Evolutionary conservation across 257 asterid species (phyloP).

Genomic region (Scutellaria barbata): DNA sequence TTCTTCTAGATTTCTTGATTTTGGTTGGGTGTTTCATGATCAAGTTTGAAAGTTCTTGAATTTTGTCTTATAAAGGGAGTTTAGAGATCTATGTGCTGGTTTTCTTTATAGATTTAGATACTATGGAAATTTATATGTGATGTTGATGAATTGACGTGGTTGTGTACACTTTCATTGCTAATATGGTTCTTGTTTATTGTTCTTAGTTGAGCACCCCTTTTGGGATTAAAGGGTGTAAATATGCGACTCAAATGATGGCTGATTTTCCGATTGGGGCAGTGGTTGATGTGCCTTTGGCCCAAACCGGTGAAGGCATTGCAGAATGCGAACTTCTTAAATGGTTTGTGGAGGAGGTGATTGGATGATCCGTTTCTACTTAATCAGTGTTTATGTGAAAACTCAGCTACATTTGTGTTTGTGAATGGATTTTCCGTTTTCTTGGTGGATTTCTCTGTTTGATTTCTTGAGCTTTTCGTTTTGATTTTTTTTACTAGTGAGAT

Average conservation of each 20-base stretch:
- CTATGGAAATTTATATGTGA: background rate
- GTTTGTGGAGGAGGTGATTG: constrained; percentile 91
- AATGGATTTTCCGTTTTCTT: constrained; percentile 7
- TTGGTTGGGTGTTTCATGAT: background rate
- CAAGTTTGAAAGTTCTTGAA: too few species aligned
- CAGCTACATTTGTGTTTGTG: background rate
- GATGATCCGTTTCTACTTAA: constrained; percentile 24
- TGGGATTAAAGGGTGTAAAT: constrained; percentile 47
- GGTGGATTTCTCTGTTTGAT: background rate
- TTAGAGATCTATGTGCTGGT: background rate
- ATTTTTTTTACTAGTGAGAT: background rate
- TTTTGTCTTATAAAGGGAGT: background rate
- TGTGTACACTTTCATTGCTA: background rate
- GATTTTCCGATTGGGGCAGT: constrained; percentile 57
- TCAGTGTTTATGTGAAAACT: constrained; percentile 12
- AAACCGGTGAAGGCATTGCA: constrained; percentile 99
- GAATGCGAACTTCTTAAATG: constrained; percentile 97
- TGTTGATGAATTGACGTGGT: constrained; percentile 6
- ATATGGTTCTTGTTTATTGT: constrained; percentile 20
- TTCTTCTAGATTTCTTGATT: background rate
- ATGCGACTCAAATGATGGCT: constrained; percentile 57
- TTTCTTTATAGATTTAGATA: background rate
- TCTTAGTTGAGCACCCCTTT: constrained; percentile 52
- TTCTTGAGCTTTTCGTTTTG: background rate
- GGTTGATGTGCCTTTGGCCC: constrained; percentile 90